These are phyloP conservation scores for Balansia obtecta DNA, from an alignment of 2,329 filamentous ascomycete species.

Conservation along the genomic window DNA sequence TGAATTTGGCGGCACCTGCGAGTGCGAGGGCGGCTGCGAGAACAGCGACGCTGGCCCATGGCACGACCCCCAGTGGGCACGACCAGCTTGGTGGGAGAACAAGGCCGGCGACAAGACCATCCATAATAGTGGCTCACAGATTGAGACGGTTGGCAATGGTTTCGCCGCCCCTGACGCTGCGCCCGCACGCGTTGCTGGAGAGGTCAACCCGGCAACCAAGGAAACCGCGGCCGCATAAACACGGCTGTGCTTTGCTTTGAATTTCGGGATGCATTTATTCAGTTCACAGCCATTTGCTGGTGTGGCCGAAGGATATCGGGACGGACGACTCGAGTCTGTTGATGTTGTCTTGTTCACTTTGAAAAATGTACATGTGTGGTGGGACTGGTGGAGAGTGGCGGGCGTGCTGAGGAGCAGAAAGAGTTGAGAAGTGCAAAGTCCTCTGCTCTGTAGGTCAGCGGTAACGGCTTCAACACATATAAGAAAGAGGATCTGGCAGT, in stretches of 20 bases:
- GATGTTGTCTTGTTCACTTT: too few species aligned
- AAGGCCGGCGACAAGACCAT: conserved; percentile 24
- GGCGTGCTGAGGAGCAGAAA: conserved; percentile 1
- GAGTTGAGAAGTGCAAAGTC: neutral
- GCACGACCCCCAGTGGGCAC: conserved; percentile 55
- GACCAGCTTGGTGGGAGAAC: conserved; percentile 52
- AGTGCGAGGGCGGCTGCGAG: conserved; percentile 71
- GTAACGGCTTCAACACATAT: neutral
- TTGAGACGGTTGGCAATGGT: conserved; percentile 20
- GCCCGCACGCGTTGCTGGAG: conserved; percentile 19
- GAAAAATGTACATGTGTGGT: neutral
- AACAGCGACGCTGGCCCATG: conserved; percentile 87
- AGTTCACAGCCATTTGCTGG: neutral
- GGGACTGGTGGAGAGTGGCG: neutral
- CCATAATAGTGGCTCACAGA: conserved; percentile 27
- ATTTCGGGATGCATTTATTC: neutral
- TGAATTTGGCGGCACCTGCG: conserved; percentile 71
- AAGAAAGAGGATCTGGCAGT: neutral
- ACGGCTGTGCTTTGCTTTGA: neutral
- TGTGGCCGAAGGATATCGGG: neutral
- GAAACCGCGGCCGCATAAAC: conserved; percentile 12
- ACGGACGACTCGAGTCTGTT: neutral
- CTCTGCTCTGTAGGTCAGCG: neutral
- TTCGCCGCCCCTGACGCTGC: conserved; percentile 8
- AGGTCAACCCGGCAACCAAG: conserved; percentile 19